Conservation (phyloP, 345 rosid genomes). For the Ceriops tagal region DNA sequence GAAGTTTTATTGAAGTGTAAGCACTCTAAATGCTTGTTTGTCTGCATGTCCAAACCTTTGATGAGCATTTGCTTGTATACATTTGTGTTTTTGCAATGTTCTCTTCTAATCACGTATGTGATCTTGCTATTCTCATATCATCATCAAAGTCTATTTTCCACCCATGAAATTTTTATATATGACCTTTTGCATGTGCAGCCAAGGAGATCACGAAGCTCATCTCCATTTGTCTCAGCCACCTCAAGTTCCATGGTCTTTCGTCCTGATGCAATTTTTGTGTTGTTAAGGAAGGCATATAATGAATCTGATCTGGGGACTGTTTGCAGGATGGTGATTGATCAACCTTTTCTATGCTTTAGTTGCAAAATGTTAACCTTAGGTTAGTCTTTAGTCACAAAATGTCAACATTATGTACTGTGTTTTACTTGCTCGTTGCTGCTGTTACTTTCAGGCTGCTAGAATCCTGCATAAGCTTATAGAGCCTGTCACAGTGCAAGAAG, state of each 20-base stretch:
- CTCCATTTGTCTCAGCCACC: constrained; percentile 38
- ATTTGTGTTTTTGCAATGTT: neutral
- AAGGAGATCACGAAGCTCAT: constrained; percentile 54
- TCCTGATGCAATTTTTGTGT: constrained; percentile 55
- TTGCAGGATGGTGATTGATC: constrained; percentile 56
- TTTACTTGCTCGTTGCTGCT: constrained; percentile 16
- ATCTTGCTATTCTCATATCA: neutral
- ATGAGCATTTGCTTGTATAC: neutral
- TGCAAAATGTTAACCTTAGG: constrained; percentile 11
- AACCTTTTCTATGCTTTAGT: constrained; percentile 12
- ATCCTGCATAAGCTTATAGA: constrained; percentile 54
- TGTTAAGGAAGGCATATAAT: constrained; percentile 63
- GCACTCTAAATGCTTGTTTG: neutral
- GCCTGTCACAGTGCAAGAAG: constrained; percentile 42
- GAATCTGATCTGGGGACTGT: constrained; percentile 56
- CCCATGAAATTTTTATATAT: neutral
- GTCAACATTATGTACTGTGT: constrained; percentile 2
- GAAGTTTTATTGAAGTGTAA: too few species aligned
- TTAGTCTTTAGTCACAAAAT: constrained; percentile 10
- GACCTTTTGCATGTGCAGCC: constrained; percentile 44
- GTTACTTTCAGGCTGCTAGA: constrained; percentile 51
- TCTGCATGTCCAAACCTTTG: neutral
- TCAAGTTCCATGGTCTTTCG: constrained; percentile 56
- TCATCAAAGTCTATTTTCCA: neutral
- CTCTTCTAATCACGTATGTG: neutral